Conservation (phyloP, 768 basidiomycete genomes). For the Trametes cinnabarina region DNA sequence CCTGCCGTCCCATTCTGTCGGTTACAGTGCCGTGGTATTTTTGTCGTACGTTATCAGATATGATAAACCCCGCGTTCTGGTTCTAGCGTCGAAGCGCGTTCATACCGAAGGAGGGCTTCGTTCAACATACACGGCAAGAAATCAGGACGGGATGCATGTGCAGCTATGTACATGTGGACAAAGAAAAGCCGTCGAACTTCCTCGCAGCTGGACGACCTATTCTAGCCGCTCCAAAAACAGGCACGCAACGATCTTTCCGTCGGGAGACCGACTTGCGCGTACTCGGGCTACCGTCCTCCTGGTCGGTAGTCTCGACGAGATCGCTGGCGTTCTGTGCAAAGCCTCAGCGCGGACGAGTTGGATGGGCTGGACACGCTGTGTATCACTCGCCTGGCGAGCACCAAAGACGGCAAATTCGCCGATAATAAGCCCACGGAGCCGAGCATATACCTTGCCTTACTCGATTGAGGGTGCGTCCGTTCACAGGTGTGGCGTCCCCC, state of each 20-base stretch:
- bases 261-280: constrained; percentile 5
- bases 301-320: too few relatives aligned
- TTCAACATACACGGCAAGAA: neutral
- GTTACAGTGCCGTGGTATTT: neutral
- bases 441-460: neutral
- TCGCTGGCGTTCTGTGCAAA: too few relatives aligned
- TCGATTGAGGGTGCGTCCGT: neutral
- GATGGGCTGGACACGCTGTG: too few relatives aligned
- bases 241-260: constrained; percentile 4
- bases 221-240: constrained; percentile 12
- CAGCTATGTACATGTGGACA: neutral
- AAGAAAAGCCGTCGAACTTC: neutral
- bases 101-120: neutral
- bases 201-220: neutral
- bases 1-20: neutral
- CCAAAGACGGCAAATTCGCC: neutral
- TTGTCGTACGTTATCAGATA: constrained; percentile 15
- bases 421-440: constrained; percentile 5
- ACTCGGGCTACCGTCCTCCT: neutral
- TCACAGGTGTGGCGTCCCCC: neutral
- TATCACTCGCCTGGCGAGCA: too few relatives aligned
- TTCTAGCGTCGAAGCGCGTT: constrained; percentile 3
- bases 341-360: too few relatives aligned
- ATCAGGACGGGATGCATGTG: neutral
- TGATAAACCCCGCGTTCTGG: neutral